Percentiles rank a stretch among this genome's conserved stretches.
These are phyloP conservation scores for Paramecium biaurelia DNA, from an alignment of 73 alveolate genomes.

Conservation along the genomic window DNA sequence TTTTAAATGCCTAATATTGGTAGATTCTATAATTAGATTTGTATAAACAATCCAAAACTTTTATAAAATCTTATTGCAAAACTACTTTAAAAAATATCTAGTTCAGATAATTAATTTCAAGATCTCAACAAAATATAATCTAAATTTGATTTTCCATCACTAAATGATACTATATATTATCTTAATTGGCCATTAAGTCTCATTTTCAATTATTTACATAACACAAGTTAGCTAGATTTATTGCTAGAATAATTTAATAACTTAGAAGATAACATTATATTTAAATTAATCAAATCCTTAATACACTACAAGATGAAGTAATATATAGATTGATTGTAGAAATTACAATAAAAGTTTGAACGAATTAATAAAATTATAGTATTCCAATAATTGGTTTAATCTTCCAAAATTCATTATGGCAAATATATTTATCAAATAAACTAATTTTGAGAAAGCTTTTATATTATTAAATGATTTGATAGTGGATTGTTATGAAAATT, in stretches of 20 bases:
- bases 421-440: background rate
- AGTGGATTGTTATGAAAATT: background rate
- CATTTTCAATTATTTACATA: background rate
- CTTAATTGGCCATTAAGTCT: background rate
- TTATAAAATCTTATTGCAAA: background rate
- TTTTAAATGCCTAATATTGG: background rate
- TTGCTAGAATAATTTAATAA: background rate
- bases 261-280: background rate
- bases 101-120: background rate
- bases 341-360: background rate
- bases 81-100: background rate
- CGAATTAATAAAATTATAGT: background rate
- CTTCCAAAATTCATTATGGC: background rate
- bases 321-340: background rate
- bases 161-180: background rate
- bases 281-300: background rate
- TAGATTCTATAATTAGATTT: background rate
- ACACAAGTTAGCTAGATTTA: background rate
- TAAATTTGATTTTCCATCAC: background rate
- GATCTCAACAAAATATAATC: slow-evolving; percentile 32
- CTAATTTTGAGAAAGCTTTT: background rate
- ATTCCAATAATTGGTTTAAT: background rate
- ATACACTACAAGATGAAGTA: slow-evolving; percentile 17
- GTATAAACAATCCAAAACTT: background rate
- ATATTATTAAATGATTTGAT: background rate